phyloP scores from a whole-genome alignment of 805 yeast genomes.

The Ascoidea rubescens region DNA sequence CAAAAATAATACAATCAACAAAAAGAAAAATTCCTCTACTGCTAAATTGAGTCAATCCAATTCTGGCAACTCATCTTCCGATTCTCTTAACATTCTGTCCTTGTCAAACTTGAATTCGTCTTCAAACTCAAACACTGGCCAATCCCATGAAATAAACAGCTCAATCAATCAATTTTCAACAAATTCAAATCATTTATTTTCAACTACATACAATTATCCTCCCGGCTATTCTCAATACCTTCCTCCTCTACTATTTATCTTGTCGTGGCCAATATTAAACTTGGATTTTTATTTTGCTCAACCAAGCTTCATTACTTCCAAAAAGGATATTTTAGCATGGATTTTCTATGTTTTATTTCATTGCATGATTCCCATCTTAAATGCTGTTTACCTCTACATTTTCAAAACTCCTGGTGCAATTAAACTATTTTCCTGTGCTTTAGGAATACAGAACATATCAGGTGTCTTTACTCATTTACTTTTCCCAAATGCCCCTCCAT shows the following conservation, averaged over 20 bases:
- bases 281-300: constrained; percentile 25
- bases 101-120: not conserved
- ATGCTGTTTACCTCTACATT: constrained; percentile 48
- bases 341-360: constrained; percentile 48
- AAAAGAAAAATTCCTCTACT: not conserved
- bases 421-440: constrained; percentile 34
- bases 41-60: not conserved
- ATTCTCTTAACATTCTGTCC: not conserved
- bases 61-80: constrained; percentile 1
- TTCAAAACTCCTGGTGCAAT: constrained; percentile 56
- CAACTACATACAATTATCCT: constrained; percentile 2
- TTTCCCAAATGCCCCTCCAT: constrained; percentile 64
- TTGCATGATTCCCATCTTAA: constrained; percentile 43
- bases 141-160: not conserved
- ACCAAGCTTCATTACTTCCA: constrained; percentile 23
- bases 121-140: not conserved
- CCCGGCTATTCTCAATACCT: constrained; percentile 13
- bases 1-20: not conserved
- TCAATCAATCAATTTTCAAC: constrained; percentile 1
- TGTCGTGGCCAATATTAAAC: constrained; percentile 37
- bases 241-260: constrained; percentile 26
- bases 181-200: not conserved
- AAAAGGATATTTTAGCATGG: constrained; percentile 47
- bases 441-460: constrained; percentile 46
- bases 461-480: constrained; percentile 48